Evolutionary conservation across 176 grass and related monocot genomes (phyloP), one percentile per base, ranked within the genome.

Genomic region (Bromus sterilis): DNA sequence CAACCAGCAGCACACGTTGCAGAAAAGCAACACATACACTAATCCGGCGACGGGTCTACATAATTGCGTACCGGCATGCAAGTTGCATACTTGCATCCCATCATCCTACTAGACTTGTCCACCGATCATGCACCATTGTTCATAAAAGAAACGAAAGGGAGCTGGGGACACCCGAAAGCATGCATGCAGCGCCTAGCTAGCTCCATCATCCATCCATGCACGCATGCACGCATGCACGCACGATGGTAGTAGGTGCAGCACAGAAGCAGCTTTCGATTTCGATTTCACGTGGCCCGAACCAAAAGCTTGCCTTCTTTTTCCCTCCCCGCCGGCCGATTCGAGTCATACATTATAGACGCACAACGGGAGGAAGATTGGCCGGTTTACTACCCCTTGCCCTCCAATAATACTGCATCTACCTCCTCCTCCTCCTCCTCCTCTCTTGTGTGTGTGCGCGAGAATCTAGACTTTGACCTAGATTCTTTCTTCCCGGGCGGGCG

Each of bases 291-390:
- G 77, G 61, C 77, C 63, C 71, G 81, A 77, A 89, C 63, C 71
- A 85, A 77, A 89, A 89, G 71, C 77, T 76, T 76, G 63, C 77
- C 55, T 28, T 62, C 63, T 76, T 85, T 85, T 40, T 0, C 33
- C 75, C 28, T n/a, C n/a, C n/a, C n/a, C n/a, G n/a, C n/a, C n/a
- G n/a, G n/a, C 39, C 6, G 23, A 71, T 71, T 71, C 55, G 53
- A 85, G 87, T 81, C 87, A 85, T 89, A n/a, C n/a, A 85, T 89
- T 85, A 84, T 80, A 84, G 59, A 9, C 57, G 80, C 77, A 75
- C 69, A 7, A 66, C 10, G 77, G 39, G 51, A 40, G 10, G 71
- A 30, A 30, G 24, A 89, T 77, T 72, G 68, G 68, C 68, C 63
- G 87, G 87, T 25, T 24, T 28, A n/a, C 62, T 10, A 29, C 58